Conservation (phyloP, 129 eudicot genomes). For the Silybum marianum region DNA sequence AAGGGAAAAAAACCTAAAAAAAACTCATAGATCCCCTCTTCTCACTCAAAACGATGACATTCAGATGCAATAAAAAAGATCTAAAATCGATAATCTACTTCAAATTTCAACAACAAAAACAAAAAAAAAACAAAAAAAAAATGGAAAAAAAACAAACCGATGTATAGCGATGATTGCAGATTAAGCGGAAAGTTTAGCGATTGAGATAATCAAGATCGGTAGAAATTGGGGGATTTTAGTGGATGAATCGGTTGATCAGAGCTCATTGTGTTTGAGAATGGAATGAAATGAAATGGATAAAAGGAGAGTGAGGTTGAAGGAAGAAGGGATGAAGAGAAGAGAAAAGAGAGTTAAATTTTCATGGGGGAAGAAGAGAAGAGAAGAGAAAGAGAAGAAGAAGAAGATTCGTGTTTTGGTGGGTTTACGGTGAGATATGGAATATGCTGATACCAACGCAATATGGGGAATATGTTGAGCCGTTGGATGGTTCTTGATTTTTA, state of each 20-base stretch:
- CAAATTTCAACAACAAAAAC: not conserved
- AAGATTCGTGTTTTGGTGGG: constrained; percentile 44
- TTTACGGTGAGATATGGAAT: constrained; percentile 45
- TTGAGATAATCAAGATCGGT: constrained; percentile 15
- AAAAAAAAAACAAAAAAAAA: not conserved
- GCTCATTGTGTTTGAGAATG: constrained; percentile 22
- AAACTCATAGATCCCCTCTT: constrained; percentile 11
- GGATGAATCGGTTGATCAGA: constrained; percentile 16
- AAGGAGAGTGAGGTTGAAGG: constrained; percentile 7
- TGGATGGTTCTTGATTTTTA: constrained; percentile 16
- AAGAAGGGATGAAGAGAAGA: not conserved
- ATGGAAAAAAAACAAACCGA: not conserved
- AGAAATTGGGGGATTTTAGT: constrained; percentile 26
- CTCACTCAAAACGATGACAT: not conserved
- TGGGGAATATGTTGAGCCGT: constrained; percentile 16
- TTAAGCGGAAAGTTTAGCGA: constrained; percentile 21
- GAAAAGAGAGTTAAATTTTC: constrained; percentile 22
- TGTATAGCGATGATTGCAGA: not conserved
- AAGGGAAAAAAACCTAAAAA: not conserved
- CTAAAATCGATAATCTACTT: not conserved
- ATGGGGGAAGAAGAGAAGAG: constrained; percentile 10
- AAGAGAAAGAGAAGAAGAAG: constrained; percentile 24
- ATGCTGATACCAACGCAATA: constrained; percentile 33
- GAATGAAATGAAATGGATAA: constrained; percentile 7
- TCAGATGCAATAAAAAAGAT: constrained; percentile 14